Percentiles rank a stretch among this genome's conserved stretches.
phyloP scores from a whole-genome alignment of 768 basidiomycete genomes.

The Termitomyces sp. region DNA sequence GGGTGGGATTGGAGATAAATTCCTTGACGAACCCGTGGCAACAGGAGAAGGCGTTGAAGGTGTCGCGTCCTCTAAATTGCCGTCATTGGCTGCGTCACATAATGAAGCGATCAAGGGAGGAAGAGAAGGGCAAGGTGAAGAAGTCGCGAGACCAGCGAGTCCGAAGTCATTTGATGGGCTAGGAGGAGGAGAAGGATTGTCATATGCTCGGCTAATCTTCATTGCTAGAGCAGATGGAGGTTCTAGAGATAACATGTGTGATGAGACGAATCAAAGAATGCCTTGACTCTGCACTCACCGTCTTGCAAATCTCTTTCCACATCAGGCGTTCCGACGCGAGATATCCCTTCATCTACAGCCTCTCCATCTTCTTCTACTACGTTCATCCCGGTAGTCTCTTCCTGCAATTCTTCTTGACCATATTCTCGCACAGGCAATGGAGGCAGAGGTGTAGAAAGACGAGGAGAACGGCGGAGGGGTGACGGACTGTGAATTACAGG shows the following conservation, averaged over 20 bases:
- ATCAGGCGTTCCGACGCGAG: slow-evolving; percentile 45
- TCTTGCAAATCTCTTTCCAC: slow-evolving; percentile 33
- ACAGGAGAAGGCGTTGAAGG: slow-evolving; percentile 2
- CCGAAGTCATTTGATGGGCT: slow-evolving; percentile 3
- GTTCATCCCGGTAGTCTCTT: slow-evolving; percentile 11
- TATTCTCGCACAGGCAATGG: slow-evolving; percentile 13
- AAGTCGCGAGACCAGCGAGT: neutral
- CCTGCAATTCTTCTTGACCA: slow-evolving; percentile 1
- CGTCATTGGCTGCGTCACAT: neutral
- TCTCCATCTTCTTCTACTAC: slow-evolving; percentile 26
- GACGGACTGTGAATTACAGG: slow-evolving; percentile 18
- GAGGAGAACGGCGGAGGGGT: slow-evolving; percentile 44
- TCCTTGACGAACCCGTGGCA: neutral
- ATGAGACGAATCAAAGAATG: slow-evolving; percentile 7
- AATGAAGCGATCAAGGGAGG: neutral
- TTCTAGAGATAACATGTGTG: slow-evolving; percentile 32
- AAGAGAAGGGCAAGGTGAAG: slow-evolving; percentile 1
- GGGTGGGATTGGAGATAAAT: neutral
- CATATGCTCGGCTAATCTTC: slow-evolving; percentile 61
- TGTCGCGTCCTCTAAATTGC: neutral
- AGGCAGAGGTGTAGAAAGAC: slow-evolving; percentile 37
- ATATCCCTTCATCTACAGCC: slow-evolving; percentile 19
- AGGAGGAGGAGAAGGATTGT: slow-evolving; percentile 68
- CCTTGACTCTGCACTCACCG: slow-evolving; percentile 31
- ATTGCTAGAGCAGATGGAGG: slow-evolving; percentile 64